Percentiles rank a stretch among this genome's conserved stretches.
Evolutionary conservation across 164 flowering plant species (phyloP).

Genomic region (Macadamia tetraphylla): DNA sequence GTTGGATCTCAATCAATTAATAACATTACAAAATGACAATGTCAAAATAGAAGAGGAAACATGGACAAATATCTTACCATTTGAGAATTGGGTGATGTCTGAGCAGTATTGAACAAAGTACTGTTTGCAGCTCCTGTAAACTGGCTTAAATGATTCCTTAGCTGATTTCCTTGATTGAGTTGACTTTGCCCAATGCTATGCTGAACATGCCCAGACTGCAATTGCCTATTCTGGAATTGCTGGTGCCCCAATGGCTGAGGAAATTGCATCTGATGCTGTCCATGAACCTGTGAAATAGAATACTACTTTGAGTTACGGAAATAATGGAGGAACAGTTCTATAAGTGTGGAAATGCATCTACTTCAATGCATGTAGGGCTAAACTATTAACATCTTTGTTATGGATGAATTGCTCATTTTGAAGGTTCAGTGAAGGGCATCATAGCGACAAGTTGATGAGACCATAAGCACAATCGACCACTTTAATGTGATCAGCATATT

Average conservation of each 20-base stretch:
- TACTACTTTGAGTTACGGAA: conserved; percentile 1
- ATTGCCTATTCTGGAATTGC: conserved; percentile 77
- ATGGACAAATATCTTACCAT: conserved; percentile 48
- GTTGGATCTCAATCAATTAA: not conserved
- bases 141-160: conserved; percentile 75
- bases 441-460: no score
- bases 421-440: no score
- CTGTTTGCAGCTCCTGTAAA: conserved; percentile 66
- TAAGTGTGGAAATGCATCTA: not conserved
- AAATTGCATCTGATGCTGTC: conserved; percentile 81
- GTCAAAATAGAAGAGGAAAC: not conserved
- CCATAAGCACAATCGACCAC: no score
- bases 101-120: conserved; percentile 81
- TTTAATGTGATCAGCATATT: no score
- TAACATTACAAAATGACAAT: not conserved
- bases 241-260: conserved; percentile 80
- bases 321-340: not conserved
- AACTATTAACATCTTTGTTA: no score
- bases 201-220: conserved; percentile 66
- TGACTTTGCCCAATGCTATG: conserved; percentile 75
- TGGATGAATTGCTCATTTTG: no score
- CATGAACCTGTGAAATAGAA: conserved; percentile 40
- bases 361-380: no score
- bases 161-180: conserved; percentile 76
- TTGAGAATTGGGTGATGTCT: conserved; percentile 64